A percentile compares a stretch with the other conserved stretches of the same genome.
Evolutionary conservation across 2,329 filamentous ascomycete genomes (phyloP).

Genomic region (Aspergillus pseudonomiae): DNA sequence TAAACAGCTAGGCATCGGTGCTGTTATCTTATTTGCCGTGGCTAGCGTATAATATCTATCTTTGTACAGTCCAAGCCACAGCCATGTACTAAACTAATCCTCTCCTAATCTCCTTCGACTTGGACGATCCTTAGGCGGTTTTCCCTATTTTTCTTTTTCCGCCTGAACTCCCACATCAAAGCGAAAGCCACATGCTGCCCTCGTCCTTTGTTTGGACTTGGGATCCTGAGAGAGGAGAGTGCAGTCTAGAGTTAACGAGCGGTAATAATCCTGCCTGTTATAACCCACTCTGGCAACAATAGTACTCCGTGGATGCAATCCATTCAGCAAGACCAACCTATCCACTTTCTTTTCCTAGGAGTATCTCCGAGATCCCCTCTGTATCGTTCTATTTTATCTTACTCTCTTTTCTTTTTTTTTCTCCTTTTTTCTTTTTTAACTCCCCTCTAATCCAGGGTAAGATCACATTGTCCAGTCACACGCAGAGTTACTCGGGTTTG

Average conservation of each 20-base stretch:
- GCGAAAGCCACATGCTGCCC: conserved; percentile 2
- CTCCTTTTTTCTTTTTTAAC: not conserved
- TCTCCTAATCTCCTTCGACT: not conserved
- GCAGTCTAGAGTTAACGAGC: not conserved
- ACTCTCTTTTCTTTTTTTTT: not conserved
- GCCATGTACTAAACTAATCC: not conserved
- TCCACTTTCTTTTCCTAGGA: not conserved
- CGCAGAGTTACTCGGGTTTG: conserved; percentile 1
- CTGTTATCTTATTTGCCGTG: not conserved
- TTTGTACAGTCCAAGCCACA: not conserved
- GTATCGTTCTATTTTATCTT: conserved; percentile 6
- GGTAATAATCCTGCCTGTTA: not conserved
- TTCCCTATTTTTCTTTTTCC: not conserved
- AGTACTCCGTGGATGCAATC: not conserved
- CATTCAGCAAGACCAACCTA: not conserved
- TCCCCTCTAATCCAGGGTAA: not conserved
- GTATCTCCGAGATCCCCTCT: not conserved
- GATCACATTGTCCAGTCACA: conserved; percentile 17
- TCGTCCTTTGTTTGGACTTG: not conserved
- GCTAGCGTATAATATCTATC: not conserved
- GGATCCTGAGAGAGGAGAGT: no score
- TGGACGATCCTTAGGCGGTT: not conserved
- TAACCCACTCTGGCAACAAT: not conserved
- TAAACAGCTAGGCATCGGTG: not conserved
- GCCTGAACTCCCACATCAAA: not conserved